A percentile compares a stretch with the other conserved stretches of the same genome.
These are phyloP conservation scores for Athelia psychrophila DNA, from an alignment of 1,284 basidiomycete species.

Conservation along the genomic window DNA sequence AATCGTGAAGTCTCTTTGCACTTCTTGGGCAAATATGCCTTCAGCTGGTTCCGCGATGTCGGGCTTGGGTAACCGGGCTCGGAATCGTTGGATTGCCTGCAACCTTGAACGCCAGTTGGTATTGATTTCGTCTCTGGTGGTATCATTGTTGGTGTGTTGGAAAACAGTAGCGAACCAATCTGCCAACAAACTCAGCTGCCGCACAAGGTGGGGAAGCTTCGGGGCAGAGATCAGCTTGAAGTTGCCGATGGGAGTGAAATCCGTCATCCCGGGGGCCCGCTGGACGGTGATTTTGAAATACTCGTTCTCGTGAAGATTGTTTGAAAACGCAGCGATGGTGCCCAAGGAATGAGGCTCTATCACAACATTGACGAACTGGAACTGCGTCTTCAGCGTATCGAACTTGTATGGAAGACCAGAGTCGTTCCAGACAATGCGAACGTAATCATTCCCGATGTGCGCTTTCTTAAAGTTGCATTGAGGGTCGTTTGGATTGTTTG, in stretches of 20 bases:
- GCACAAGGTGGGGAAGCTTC: constrained; percentile 78
- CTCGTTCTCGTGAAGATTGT: constrained; percentile 79
- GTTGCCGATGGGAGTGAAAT: constrained; percentile 87
- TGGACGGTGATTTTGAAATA: constrained; percentile 93
- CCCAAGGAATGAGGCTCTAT: constrained; percentile 92
- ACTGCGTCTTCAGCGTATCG: constrained; percentile 89
- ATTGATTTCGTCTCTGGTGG: constrained; percentile 71
- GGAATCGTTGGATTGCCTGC: constrained; percentile 72
- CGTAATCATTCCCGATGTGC: constrained; percentile 93
- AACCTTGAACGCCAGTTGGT: constrained; percentile 88
- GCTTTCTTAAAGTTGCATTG: constrained; percentile 83
- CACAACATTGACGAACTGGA: constrained; percentile 98
- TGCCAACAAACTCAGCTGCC: constrained; percentile 82
- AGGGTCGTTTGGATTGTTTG: constrained; percentile 66
- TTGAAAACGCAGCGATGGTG: constrained; percentile 76
- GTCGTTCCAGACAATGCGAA: constrained; percentile 98
- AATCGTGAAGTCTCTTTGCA: constrained; percentile 37
- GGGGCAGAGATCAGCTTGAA: constrained; percentile 91
- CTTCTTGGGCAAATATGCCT: constrained; percentile 33
- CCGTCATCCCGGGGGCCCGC: constrained; percentile 82
- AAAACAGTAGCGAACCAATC: constrained; percentile 90
- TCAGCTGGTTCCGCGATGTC: constrained; percentile 21
- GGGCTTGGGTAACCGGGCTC: constrained; percentile 24
- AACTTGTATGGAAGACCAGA: constrained; percentile 86
- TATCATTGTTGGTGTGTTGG: constrained; percentile 69